These are phyloP conservation scores for Cyclocybe aegerita DNA, from an alignment of 768 basidiomycete genomes.

Conservation along the genomic window DNA sequence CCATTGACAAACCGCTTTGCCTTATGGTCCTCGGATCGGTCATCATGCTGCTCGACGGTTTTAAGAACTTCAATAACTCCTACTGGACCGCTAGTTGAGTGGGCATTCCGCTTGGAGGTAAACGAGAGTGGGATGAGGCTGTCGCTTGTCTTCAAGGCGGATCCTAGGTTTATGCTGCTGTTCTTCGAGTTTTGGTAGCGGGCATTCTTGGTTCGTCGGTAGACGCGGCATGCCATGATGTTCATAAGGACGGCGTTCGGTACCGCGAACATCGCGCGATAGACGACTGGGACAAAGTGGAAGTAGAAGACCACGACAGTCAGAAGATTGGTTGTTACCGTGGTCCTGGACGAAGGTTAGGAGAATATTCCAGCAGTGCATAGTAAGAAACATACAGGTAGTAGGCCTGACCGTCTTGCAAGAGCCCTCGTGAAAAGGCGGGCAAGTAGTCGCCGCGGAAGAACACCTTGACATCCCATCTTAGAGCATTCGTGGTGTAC, in stretches of 20 bases:
- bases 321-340: neutral
- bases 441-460: conserved; percentile 17
- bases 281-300: conserved; percentile 1
- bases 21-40: no score
- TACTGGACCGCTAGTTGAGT: no score
- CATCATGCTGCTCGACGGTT: no score
- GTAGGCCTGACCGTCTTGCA: conserved; percentile 28
- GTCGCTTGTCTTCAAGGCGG: no score
- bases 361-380: neutral
- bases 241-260: conserved; percentile 6
- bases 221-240: conserved; percentile 7
- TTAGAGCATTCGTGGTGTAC: neutral
- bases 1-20: no score
- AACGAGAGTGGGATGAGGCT: no score
- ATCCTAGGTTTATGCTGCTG: no score
- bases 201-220: conserved; percentile 1
- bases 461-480: conserved; percentile 7
- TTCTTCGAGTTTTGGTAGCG: no score
- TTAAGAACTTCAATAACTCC: no score
- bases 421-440: conserved; percentile 17
- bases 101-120: no score
- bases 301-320: neutral
- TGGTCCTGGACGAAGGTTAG: neutral
- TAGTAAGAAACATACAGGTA: conserved; percentile 25
- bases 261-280: neutral